phyloP scores from a whole-genome alignment of 139 green algal genomes.

The Chlamydomonas eustigma region DNA sequence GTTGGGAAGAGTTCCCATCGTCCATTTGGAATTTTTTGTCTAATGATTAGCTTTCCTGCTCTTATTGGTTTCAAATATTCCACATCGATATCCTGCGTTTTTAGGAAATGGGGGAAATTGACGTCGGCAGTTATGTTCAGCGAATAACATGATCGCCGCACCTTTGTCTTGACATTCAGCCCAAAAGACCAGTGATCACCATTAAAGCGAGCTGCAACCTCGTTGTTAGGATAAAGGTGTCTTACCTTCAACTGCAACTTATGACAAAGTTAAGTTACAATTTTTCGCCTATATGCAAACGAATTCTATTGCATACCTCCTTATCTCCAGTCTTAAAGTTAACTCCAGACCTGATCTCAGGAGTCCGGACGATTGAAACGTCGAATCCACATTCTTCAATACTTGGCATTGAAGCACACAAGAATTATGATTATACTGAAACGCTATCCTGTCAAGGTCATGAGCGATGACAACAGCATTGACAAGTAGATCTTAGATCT shows the following conservation, averaged over 20 bases:
- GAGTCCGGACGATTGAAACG: background rate
- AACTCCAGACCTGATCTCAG: background rate
- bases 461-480: too few relatives aligned
- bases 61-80: background rate
- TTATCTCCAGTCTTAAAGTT: background rate
- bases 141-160: too few relatives aligned
- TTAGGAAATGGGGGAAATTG: too few relatives aligned
- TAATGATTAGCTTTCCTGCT: background rate
- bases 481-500: too few relatives aligned
- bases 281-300: too few relatives aligned
- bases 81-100: background rate
- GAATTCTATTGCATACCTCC: too few relatives aligned
- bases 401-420: background rate
- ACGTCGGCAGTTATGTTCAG: too few relatives aligned
- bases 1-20: slow-evolving; percentile 1
- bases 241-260: slow-evolving; percentile 2
- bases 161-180: background rate
- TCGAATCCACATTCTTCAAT: background rate
- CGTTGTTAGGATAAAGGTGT: background rate
- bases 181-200: background rate
- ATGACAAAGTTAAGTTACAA: too few relatives aligned
- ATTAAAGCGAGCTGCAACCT: background rate
- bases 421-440: too few relatives aligned
- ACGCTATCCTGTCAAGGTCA: too few relatives aligned
- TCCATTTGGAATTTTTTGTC: background rate